Conservation (phyloP, 441 rosid genomes). For the Melastoma candidum region DNA sequence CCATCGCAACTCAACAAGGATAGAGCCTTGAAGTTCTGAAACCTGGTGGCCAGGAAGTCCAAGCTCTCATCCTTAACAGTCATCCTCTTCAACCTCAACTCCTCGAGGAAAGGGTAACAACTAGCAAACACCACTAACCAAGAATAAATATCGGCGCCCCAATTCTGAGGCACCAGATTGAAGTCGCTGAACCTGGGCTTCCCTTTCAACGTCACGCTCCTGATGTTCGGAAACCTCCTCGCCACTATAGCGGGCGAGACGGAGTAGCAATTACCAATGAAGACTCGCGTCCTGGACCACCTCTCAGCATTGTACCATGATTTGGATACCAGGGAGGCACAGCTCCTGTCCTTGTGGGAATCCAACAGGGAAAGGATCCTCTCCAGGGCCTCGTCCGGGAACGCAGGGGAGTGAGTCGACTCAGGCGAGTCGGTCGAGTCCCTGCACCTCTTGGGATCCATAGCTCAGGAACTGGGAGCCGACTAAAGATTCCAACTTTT, state of each 20-base stretch:
- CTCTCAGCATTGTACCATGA: conserved; percentile 61
- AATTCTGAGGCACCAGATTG: conserved; percentile 51
- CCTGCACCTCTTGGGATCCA: conserved; percentile 26
- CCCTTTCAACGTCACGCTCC: conserved; percentile 51
- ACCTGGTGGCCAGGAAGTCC: conserved; percentile 41
- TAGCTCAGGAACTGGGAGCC: background rate
- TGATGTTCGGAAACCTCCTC: conserved; percentile 43
- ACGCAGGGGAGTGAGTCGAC: conserved; percentile 20
- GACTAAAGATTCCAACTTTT: background rate
- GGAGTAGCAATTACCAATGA: conserved; percentile 64
- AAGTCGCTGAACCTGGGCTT: conserved; percentile 64
- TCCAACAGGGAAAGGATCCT: conserved; percentile 36
- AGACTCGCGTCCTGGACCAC: conserved; percentile 51
- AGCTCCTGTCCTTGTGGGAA: conserved; percentile 47
- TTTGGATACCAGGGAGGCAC: conserved; percentile 49
- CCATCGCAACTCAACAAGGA: conserved; percentile 62
- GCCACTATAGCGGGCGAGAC: conserved; percentile 53
- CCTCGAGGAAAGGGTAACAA: conserved; percentile 45
- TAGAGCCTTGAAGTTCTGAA: conserved; percentile 39
- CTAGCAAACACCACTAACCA: conserved; percentile 53
- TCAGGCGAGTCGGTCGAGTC: conserved; percentile 16
- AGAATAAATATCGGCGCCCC: conserved; percentile 58
- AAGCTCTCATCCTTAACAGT: conserved; percentile 47
- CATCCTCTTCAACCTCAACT: conserved; percentile 62
- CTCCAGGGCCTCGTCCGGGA: conserved; percentile 62